Percentiles rank a stretch among this genome's conserved stretches.
These are phyloP conservation scores for Hortaea werneckii DNA, from an alignment of 2,329 filamentous ascomycete genomes.

Conservation along the genomic window DNA sequence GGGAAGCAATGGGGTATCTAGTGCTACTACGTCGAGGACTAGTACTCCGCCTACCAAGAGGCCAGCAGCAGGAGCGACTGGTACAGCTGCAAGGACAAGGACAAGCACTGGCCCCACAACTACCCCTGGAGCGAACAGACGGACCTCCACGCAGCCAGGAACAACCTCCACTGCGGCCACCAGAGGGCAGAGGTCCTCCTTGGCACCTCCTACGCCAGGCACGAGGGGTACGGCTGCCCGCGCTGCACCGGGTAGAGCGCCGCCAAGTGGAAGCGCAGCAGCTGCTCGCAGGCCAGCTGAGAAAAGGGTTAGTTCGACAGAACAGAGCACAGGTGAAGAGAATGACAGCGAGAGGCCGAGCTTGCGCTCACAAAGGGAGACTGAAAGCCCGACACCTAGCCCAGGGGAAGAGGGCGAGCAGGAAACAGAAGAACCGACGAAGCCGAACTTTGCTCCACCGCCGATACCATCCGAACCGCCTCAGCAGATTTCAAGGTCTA, in stretches of 20 bases:
- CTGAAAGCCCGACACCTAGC: slow-evolving; percentile 12
- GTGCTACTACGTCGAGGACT: slow-evolving; percentile 51
- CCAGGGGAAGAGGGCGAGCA: slow-evolving; percentile 8
- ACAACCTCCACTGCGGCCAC: slow-evolving; percentile 24
- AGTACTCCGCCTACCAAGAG: slow-evolving; percentile 50
- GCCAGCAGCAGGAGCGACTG: slow-evolving; percentile 21
- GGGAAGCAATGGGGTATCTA: slow-evolving; percentile 40
- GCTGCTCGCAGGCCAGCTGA: slow-evolving; percentile 6
- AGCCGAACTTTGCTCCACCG: slow-evolving; percentile 23
- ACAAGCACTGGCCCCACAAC: slow-evolving; percentile 42
- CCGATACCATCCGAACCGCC: slow-evolving; percentile 17
- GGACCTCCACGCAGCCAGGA: slow-evolving; percentile 20
- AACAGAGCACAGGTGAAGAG: slow-evolving; percentile 14
- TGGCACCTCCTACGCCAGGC: slow-evolving; percentile 7
- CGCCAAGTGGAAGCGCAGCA: slow-evolving; percentile 3
- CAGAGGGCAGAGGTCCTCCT: slow-evolving; percentile 6
- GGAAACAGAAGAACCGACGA: slow-evolving; percentile 13
- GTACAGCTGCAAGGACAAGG: slow-evolving; percentile 42
- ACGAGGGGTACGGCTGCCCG: slow-evolving; percentile 7
- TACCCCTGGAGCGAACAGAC: slow-evolving; percentile 13
- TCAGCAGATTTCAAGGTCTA: slow-evolving; percentile 13
- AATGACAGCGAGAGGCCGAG: slow-evolving; percentile 13
- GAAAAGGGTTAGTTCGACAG: slow-evolving; percentile 12
- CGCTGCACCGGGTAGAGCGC: slow-evolving; percentile 5
- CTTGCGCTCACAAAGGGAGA: slow-evolving; percentile 11